Percentiles rank a stretch among this genome's conserved stretches.
phyloP scores from a whole-genome alignment of 306 rosid genomes.

The Prunus davidiana region DNA sequence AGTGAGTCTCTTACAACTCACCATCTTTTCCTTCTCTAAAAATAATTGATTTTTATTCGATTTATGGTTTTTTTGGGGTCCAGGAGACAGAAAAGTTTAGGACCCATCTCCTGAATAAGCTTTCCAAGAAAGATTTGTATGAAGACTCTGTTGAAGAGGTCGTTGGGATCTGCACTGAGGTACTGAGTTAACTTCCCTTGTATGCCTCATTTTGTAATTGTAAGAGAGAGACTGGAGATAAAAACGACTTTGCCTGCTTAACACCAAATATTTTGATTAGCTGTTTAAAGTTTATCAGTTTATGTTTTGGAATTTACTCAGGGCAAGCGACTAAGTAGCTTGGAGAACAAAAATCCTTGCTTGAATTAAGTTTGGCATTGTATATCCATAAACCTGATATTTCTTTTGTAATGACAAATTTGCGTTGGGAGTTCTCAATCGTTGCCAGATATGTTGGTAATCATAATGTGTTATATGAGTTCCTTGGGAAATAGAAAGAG shows the following conservation, averaged over 20 bases:
- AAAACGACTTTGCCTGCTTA: background rate
- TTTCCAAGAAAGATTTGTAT: constrained; percentile 60
- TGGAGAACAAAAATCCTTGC: background rate
- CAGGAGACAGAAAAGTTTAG: constrained; percentile 76
- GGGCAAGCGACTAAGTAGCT: background rate
- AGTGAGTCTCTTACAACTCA: constrained; percentile 33
- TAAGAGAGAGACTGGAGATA: background rate
- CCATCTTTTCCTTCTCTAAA: background rate
- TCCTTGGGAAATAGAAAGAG: background rate
- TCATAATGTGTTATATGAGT: background rate
- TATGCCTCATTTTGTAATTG: background rate
- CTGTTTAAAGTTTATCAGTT: background rate
- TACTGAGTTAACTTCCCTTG: constrained; percentile 17
- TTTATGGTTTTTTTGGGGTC: constrained; percentile 13
- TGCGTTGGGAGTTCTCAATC: background rate
- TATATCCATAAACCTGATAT: background rate
- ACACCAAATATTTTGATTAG: background rate
- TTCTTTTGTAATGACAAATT: background rate
- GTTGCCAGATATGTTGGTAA: background rate
- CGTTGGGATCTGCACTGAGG: constrained; percentile 80
- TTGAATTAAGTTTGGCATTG: background rate
- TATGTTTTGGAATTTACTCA: background rate
- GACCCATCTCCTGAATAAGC: constrained; percentile 57
- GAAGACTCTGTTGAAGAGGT: constrained; percentile 69
- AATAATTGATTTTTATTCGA: background rate